Conservation (phyloP, 2,329 filamentous ascomycete species). For the Fusarium sp. region DNA sequence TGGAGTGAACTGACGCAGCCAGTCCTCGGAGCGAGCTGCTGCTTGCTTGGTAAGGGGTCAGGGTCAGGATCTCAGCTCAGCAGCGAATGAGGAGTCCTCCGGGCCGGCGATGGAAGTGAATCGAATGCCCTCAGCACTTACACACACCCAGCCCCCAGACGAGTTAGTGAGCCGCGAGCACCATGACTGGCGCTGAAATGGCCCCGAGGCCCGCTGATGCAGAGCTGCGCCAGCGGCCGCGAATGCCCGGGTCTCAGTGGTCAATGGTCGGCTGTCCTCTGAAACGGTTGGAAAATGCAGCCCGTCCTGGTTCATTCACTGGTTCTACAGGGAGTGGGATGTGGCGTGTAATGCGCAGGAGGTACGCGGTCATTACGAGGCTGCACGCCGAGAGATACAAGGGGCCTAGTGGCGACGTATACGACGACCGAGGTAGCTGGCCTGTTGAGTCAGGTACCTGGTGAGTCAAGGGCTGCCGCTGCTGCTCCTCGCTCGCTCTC, state of each 20-base stretch:
- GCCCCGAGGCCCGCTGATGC: slow-evolving; percentile 32
- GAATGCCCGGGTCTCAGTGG: slow-evolving; percentile 22
- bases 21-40: slow-evolving; percentile 32
- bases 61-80: slow-evolving; percentile 6
- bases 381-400: slow-evolving; percentile 30
- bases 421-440: slow-evolving; percentile 26
- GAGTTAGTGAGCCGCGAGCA: slow-evolving; percentile 24
- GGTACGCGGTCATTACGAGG: slow-evolving; percentile 42
- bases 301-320: slow-evolving; percentile 22
- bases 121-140: slow-evolving; percentile 41
- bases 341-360: slow-evolving; percentile 34
- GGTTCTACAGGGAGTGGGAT: slow-evolving; percentile 21
- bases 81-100: slow-evolving; percentile 33
- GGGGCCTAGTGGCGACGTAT: slow-evolving; percentile 15
- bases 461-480: slow-evolving; percentile 24
- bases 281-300: slow-evolving; percentile 28
- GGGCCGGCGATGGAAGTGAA: slow-evolving; percentile 41
- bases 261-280: slow-evolving; percentile 34
- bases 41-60: slow-evolving; percentile 45
- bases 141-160: slow-evolving; percentile 15
- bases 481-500: slow-evolving; percentile 18
- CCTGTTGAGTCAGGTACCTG: slow-evolving; percentile 34
- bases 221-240: slow-evolving; percentile 13
- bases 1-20: slow-evolving; percentile 33
- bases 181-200: slow-evolving; percentile 15